Percentiles rank a stretch among this genome's conserved stretches.
Evolutionary conservation across 495 filamentous ascomycete genomes (phyloP).

Genomic region (Penicillium odoratum): DNA sequence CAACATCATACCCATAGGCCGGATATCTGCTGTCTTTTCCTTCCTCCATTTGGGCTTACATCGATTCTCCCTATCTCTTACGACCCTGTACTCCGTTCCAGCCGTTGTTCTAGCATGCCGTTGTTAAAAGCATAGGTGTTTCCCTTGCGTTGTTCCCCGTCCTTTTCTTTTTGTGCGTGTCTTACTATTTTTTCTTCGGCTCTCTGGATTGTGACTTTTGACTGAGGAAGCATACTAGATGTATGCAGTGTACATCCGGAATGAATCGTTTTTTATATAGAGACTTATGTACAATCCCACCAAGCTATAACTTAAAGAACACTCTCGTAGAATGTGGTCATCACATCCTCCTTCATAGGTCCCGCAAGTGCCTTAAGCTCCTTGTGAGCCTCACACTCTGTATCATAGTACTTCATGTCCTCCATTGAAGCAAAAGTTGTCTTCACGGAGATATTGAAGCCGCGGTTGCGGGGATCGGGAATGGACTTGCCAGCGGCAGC

Average conservation of each 20-base stretch:
- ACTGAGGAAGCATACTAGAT: conserved; percentile 15
- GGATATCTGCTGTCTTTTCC: conserved; percentile 16
- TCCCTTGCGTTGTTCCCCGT: conserved; percentile 4
- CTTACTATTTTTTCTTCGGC: conserved; percentile 1
- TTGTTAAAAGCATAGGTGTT: conserved; percentile 22
- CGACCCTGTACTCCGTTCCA: conserved; percentile 12
- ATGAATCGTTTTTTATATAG: conserved; percentile 11
- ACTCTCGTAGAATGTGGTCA: conserved; percentile 53
- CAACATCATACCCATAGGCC: conserved; percentile 17
- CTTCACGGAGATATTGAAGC: conserved; percentile 61
- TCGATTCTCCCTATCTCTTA: conserved; percentile 2
- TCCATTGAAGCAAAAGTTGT: conserved; percentile 60
- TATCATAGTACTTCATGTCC: conserved; percentile 73
- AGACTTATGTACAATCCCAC: background rate
- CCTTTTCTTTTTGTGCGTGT: background rate
- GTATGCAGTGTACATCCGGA: conserved; percentile 36
- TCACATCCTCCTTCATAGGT: conserved; percentile 41
- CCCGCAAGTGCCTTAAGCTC: conserved; percentile 52
- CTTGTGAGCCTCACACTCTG: conserved; percentile 60
- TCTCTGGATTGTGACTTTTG: background rate
- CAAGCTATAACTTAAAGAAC: conserved; percentile 25
- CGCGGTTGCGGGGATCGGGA: conserved; percentile 57
- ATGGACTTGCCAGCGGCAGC: conserved; percentile 44
- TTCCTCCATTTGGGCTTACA: conserved; percentile 3
- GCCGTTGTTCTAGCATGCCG: conserved; percentile 16